These are phyloP conservation scores for Penicillium canariense DNA, from an alignment of 495 filamentous ascomycete genomes.

Conservation along the genomic window DNA sequence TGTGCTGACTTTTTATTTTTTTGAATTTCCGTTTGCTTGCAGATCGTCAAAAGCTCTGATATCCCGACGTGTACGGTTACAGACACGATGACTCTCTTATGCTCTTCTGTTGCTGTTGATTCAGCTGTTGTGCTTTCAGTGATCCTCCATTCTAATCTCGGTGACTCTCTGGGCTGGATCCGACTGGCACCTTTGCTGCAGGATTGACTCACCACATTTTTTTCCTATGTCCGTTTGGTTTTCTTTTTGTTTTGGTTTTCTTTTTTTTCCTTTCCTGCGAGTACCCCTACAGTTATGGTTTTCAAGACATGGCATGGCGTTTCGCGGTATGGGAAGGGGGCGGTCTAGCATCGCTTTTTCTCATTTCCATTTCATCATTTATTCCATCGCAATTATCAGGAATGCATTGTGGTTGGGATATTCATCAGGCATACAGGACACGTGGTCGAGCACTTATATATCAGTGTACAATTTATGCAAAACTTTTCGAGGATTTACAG, in stretches of 20 bases:
- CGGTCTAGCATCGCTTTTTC: constrained; percentile 12
- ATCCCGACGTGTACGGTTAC: constrained; percentile 1
- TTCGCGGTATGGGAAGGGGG: constrained; percentile 20
- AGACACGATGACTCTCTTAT: not conserved
- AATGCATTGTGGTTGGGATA: not conserved
- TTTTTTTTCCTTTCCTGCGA: constrained; percentile 21
- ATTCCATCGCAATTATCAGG: not conserved
- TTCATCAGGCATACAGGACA: not conserved
- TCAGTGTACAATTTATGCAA: not conserved
- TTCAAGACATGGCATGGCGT: constrained; percentile 28
- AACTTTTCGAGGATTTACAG: not conserved
- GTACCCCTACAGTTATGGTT: constrained; percentile 28
- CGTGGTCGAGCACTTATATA: not conserved
- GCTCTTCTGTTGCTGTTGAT: not conserved
- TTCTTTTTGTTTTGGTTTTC: not conserved
- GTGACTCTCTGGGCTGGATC: constrained; percentile 2
- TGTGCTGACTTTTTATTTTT: not conserved
- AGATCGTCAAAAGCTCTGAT: not conserved
- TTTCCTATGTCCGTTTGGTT: constrained; percentile 14
- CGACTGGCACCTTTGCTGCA: not conserved
- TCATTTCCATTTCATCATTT: not conserved
- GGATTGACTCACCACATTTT: not conserved
- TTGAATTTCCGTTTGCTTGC: not conserved
- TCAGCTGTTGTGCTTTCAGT: not conserved
- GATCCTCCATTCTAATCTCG: not conserved